These are phyloP conservation scores for Gastrodia elata DNA, from an alignment of 106 monocot genomes.

Conservation along the genomic window DNA sequence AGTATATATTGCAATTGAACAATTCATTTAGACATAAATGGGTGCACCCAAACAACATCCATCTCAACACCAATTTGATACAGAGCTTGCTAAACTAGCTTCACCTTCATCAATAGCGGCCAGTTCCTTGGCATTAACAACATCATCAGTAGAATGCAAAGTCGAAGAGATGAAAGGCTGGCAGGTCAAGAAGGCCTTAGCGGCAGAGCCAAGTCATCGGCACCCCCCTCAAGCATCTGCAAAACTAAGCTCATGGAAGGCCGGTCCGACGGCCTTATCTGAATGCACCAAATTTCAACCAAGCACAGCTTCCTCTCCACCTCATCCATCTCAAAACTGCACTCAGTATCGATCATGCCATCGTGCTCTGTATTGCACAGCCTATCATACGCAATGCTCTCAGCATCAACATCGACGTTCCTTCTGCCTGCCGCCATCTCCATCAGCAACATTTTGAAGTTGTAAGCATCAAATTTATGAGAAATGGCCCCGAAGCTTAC, in stretches of 20 bases:
- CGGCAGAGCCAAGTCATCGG: not conserved
- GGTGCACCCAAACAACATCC: too few relatives aligned
- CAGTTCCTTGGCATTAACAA: not conserved
- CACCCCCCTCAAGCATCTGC: constrained; percentile 11
- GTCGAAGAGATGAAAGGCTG: not conserved
- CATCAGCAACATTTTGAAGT: constrained; percentile 16
- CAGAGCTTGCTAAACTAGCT: not conserved
- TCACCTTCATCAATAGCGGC: not conserved
- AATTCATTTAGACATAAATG: too few relatives aligned
- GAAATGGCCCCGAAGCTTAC: constrained; percentile 18
- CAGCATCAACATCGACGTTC: constrained; percentile 3
- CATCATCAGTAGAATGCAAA: not conserved
- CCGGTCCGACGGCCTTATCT: constrained; percentile 5
- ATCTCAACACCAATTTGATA: too few relatives aligned
- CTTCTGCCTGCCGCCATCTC: constrained; percentile 16
- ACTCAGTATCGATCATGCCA: not conserved
- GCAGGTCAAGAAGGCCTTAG: constrained; percentile 10
- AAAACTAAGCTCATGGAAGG: constrained; percentile 13
- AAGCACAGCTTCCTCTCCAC: constrained; percentile 10
- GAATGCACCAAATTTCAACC: constrained; percentile 20
- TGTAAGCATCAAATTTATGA: constrained; percentile 13
- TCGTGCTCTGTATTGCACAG: not conserved
- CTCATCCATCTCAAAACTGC: constrained; percentile 4
- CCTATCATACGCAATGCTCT: constrained; percentile 9
- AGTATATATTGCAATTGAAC: too few relatives aligned